Conservation (phyloP, 441 rosid genomes). For the Erodium texanum region DNA sequence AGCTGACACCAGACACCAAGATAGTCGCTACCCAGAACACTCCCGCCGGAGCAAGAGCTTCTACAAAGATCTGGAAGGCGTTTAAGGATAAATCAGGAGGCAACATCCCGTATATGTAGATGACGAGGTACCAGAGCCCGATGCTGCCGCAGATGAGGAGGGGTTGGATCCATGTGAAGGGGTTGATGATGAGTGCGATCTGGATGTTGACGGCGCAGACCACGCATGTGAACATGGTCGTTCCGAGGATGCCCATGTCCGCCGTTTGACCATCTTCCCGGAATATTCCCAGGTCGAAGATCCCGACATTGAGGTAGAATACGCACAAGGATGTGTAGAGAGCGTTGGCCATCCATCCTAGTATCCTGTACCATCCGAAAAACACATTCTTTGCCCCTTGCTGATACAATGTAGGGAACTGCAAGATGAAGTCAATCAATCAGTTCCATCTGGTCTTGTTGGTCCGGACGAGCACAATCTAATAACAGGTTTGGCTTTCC, state of each 20-base stretch:
- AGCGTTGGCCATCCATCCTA: conserved; percentile 96
- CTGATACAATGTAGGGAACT: conserved; percentile 97
- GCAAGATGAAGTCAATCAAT: conserved; percentile 19
- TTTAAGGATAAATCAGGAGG: conserved; percentile 61
- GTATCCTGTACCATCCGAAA: conserved; percentile 86
- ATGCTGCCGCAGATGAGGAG: conserved; percentile 88
- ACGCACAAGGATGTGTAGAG: conserved; percentile 64
- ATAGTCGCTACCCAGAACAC: conserved; percentile 68
- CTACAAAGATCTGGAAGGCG: conserved; percentile 59
- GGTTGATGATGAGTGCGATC: conserved; percentile 90
- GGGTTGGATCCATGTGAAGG: conserved; percentile 99
- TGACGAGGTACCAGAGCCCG: conserved; percentile 70
- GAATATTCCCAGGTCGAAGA: conserved; percentile 73
- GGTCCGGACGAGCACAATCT: too few species aligned
- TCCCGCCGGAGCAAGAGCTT: conserved; percentile 86
- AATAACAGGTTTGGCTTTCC: too few species aligned
- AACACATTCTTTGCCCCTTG: conserved; percentile 90
- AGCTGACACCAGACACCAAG: conserved; percentile 67
- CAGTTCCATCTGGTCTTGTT: too few species aligned
- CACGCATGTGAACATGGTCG: conserved; percentile 94
- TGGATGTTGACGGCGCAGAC: conserved; percentile 88
- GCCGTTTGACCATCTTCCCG: conserved; percentile 74
- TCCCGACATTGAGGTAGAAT: conserved; percentile 61
- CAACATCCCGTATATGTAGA: conserved; percentile 71
- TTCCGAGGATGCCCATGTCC: conserved; percentile 80